A percentile compares a stretch with the other conserved stretches of the same genome.
These are phyloP conservation scores for Alternaria solani DNA, from an alignment of 2,329 filamentous ascomycete species.

Conservation along the genomic window DNA sequence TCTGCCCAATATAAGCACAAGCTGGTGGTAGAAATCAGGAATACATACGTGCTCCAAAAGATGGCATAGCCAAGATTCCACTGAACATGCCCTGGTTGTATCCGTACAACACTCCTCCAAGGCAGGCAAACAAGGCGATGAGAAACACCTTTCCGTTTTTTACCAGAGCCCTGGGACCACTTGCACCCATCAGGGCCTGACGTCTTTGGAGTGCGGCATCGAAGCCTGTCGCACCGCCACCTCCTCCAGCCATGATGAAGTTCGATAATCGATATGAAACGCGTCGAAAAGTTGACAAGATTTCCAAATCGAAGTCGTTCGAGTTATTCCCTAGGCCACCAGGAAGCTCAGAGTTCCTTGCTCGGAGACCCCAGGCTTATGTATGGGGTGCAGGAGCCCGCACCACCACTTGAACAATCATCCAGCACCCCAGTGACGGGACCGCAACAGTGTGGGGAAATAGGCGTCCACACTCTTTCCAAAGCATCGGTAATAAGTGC, in stretches of 20 bases:
- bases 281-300: background rate
- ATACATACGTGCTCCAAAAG: constrained; percentile 53
- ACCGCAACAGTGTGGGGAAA: constrained; percentile 16
- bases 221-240: constrained; percentile 25
- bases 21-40: background rate
- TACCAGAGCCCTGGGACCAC: constrained; percentile 59
- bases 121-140: constrained; percentile 63
- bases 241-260: constrained; percentile 36
- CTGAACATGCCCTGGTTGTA: constrained; percentile 82
- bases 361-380: constrained; percentile 11
- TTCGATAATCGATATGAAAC: constrained; percentile 1
- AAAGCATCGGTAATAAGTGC: constrained; percentile 12
- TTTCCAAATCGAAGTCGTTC: background rate
- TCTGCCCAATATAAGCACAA: constrained; percentile 35
- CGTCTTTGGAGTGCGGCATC: constrained; percentile 35
- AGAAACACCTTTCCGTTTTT: constrained; percentile 63
- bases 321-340: background rate
- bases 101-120: constrained; percentile 67
- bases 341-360: constrained; percentile 13
- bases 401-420: constrained; percentile 21
- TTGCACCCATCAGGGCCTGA: constrained; percentile 34
- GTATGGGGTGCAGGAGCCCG: constrained; percentile 12
- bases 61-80: constrained; percentile 66
- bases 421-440: constrained; percentile 26
- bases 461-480: constrained; percentile 12